Base-by-base conservation (phyloP, 176 grass and related monocot genomes). In the Thinopyrum elongatum region DNA sequence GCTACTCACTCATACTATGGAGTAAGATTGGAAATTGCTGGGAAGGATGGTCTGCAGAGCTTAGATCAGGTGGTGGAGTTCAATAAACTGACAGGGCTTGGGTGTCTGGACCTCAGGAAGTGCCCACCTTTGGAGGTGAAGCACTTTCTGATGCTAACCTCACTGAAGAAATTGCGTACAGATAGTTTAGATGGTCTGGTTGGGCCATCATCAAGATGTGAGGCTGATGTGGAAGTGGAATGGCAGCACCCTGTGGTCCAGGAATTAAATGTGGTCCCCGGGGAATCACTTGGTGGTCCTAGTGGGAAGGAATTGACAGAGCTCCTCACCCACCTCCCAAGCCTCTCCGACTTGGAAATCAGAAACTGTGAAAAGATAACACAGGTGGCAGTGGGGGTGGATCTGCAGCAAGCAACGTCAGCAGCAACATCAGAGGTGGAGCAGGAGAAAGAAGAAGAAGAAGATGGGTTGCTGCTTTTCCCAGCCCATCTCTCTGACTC, bases 101-200 rank as follows among this genome's bases (percentile, higher is more conserved):
- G 21, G 58, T 1, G 0, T 1, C 39, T 73, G 0, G 9, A 0
- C 0, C 26, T 72, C 14, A 0, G 1, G 0, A 1, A 12, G 4
- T 83, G 81, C 23, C 51, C 26, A 38, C 33, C 67, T 38, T 11
- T 41, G 2, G 66, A 14, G 3, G 17, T 12, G 13, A 15, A 30
- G 58, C 16, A 63, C 69, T 11, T 83, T 11, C 14, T 17, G 2
- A 60, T 29, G 49, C 34, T 74, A 8, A 41, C 67, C 19, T 83
- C 51, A 2, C 9, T 83, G 35, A 59, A 11, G 33, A 22, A 0
- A 0, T 67, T 83, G 8, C 0, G 0, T 0, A 3, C 34, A 36
- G 2, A 0, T 2, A 1, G 68, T 6, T 44, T 46, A 46, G 11
- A 46, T 46, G 42, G 42, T 13, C 11, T 46, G 42, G 42, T 46